phyloP scores from a whole-genome alignment of 352 stramenopile genomes.

The Saprolegnia diclina region DNA sequence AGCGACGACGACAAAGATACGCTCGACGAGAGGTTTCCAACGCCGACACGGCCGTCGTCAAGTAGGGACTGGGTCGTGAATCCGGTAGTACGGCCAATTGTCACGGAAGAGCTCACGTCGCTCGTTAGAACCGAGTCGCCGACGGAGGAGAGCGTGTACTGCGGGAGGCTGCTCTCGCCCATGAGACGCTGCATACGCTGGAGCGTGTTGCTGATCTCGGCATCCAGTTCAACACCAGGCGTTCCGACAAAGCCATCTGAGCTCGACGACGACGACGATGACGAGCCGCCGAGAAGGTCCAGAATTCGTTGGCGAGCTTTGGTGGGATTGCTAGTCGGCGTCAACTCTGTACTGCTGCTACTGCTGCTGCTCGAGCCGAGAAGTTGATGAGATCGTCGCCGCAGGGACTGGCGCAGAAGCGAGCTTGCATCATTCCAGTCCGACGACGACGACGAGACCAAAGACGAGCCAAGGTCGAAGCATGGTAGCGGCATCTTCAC shows the following conservation, averaged over 20 bases:
- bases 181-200: constrained; percentile 4
- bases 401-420: neutral
- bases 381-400: neutral
- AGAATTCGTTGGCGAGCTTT: constrained; percentile 7
- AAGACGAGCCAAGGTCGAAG: constrained; percentile 25
- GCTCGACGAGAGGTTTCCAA: neutral
- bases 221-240: neutral
- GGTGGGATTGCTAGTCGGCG: neutral
- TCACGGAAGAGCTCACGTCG: neutral
- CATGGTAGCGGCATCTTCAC: constrained; percentile 1
- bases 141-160: constrained; percentile 8
- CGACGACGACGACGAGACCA: neutral
- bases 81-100: neutral
- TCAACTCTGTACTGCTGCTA: neutral
- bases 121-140: neutral
- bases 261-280: constrained; percentile 3
- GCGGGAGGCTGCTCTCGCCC: neutral
- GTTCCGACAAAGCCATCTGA: neutral
- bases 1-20: neutral
- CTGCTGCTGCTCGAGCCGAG: constrained; percentile 16
- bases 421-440: neutral
- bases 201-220: neutral
- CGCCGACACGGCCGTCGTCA: neutral
- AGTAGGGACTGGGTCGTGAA: neutral
- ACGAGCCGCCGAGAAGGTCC: constrained; percentile 16